Conservation (phyloP, 495 filamentous ascomycete species). For the Penicillium angulare region DNA sequence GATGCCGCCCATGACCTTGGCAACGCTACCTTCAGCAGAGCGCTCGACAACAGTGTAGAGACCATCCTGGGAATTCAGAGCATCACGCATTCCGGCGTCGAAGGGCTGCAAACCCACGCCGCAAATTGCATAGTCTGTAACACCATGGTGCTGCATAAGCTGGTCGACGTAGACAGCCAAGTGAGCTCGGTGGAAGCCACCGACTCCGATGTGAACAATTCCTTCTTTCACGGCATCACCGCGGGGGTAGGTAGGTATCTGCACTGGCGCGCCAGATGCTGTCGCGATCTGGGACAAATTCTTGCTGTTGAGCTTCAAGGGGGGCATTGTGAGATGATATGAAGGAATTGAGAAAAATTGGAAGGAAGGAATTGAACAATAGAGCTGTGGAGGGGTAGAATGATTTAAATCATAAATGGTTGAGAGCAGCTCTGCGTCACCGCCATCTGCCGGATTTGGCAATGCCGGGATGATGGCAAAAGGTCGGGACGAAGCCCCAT, state of each 20-base stretch:
- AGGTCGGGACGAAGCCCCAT: not conserved
- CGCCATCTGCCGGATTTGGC: not conserved
- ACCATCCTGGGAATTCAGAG: conserved; percentile 39
- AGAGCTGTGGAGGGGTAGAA: not conserved
- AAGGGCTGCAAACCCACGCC: conserved; percentile 48
- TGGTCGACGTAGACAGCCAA: conserved; percentile 47
- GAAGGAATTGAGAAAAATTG: not conserved
- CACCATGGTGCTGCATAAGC: conserved; percentile 45
- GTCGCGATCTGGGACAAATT: conserved; percentile 37
- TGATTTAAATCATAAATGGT: not conserved
- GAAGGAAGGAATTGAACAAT: not conserved
- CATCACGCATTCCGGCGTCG: conserved; percentile 45
- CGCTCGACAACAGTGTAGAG: conserved; percentile 50
- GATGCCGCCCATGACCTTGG: conserved; percentile 45
- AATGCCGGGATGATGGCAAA: not conserved
- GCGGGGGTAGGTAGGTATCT: conserved; percentile 38
- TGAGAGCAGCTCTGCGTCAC: not conserved
- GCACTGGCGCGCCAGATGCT: conserved; percentile 24
- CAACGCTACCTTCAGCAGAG: conserved; percentile 42
- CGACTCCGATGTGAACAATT: conserved; percentile 48
- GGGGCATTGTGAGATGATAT: conserved; percentile 25
- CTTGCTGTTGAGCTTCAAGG: conserved; percentile 39
- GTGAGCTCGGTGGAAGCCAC: conserved; percentile 49
- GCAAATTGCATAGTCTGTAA: conserved; percentile 44
- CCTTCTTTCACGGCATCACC: conserved; percentile 45